Percentiles rank a stretch among this genome's conserved stretches.
phyloP scores from a whole-genome alignment of 352 stramenopile genomes.

The Bremia lactucae region DNA sequence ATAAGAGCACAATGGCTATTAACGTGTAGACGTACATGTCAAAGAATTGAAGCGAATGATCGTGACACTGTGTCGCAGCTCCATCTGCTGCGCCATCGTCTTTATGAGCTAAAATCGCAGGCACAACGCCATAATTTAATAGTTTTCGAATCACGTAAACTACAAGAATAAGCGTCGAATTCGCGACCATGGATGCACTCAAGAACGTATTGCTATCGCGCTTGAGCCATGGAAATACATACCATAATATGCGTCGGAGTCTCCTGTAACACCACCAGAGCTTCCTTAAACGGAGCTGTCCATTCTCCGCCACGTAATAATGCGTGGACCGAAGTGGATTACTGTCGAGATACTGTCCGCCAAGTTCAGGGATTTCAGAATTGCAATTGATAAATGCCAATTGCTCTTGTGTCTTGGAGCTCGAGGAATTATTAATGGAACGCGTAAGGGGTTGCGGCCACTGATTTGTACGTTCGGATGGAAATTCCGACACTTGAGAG shows the following conservation, averaged over 20 bases:
- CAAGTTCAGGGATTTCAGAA: constrained; percentile 1
- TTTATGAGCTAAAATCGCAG: constrained; percentile 23
- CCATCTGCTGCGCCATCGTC: constrained; percentile 13
- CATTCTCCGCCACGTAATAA: constrained; percentile 50
- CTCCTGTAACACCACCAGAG: constrained; percentile 52
- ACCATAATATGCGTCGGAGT: constrained; percentile 29
- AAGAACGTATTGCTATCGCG: constrained; percentile 73
- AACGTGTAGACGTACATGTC: constrained; percentile 59
- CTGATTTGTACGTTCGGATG: constrained; percentile 3
- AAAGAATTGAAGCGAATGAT: constrained; percentile 50
- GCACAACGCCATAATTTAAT: constrained; percentile 35
- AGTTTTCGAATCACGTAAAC: constrained; percentile 43
- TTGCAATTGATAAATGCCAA: constrained; percentile 1
- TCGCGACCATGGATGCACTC: constrained; percentile 59
- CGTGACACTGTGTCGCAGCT: constrained; percentile 22
- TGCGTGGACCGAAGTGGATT: constrained; percentile 26
- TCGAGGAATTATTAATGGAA: constrained; percentile 5
- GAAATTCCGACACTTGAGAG: constrained; percentile 11
- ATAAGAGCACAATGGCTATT: constrained; percentile 49
- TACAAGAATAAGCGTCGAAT: constrained; percentile 55
- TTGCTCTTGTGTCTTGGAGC: constrained; percentile 5
- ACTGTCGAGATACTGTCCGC: background rate
- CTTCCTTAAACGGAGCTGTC: constrained; percentile 35
- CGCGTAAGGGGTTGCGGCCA: constrained; percentile 6
- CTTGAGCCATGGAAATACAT: constrained; percentile 49